Percentiles rank a stretch among this genome's conserved stretches.
These are phyloP conservation scores for Aspergillus oerlinghausenensis DNA, from an alignment of 2,329 filamentous ascomycete species.

Conservation along the genomic window DNA sequence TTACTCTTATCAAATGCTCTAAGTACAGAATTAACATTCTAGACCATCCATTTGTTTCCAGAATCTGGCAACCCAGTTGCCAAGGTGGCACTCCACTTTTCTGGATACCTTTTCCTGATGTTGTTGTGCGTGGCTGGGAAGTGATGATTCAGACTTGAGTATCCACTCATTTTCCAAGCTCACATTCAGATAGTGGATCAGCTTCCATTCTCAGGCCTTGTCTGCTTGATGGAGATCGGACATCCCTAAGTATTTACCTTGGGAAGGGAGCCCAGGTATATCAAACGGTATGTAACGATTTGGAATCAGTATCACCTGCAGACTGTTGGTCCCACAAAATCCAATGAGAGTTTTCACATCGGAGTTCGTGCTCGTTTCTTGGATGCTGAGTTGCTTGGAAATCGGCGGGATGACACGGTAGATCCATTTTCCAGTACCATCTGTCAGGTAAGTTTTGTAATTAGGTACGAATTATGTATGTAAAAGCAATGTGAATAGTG, in stretches of 20 bases:
- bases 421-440: slow-evolving; percentile 6
- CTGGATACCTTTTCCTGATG: slow-evolving; percentile 3
- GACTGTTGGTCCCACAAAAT: not conserved
- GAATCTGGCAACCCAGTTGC: not conserved
- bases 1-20: not conserved
- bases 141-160: not conserved
- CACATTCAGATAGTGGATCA: not conserved
- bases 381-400: slow-evolving; percentile 12
- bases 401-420: slow-evolving; percentile 13
- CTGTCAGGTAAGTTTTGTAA: not conserved
- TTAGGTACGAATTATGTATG: not conserved
- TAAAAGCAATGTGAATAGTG: not conserved
- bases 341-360: slow-evolving; percentile 15
- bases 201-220: not conserved
- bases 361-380: slow-evolving; percentile 16
- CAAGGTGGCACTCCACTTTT: slow-evolving; percentile 10
- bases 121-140: slow-evolving; percentile 16
- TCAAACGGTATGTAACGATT: slow-evolving; percentile 4
- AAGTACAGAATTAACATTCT: not conserved
- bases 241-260: not conserved
- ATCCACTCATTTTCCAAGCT: not conserved
- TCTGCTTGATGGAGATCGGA: not conserved
- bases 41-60: slow-evolving; percentile 6
- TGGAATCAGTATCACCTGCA: slow-evolving; percentile 1
- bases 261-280: not conserved